Evolutionary conservation across 192 early-diverging fungal genomes (phyloP).

Genomic region (Podila epicladia): DNA sequence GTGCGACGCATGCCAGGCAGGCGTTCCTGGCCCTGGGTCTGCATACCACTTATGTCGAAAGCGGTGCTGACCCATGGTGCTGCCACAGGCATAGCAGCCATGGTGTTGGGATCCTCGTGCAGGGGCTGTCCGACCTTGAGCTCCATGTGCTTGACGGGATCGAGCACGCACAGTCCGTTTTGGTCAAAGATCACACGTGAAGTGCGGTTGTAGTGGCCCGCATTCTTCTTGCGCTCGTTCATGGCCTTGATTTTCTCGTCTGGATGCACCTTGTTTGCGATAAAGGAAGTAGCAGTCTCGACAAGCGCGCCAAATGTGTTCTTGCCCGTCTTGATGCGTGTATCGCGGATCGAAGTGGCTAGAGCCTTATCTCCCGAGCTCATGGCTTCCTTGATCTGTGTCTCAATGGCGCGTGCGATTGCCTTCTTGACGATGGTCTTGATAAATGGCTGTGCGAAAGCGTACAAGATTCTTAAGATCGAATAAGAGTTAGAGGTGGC

Average conservation of each 20-base stretch:
- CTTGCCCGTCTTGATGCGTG: conserved; percentile 45
- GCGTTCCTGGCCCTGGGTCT: not conserved
- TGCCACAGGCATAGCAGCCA: conserved; percentile 30
- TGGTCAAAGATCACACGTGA: conserved; percentile 42
- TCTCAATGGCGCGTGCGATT: conserved; percentile 43
- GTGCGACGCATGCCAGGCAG: conserved; percentile 32
- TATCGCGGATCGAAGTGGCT: conserved; percentile 35
- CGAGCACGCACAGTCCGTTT: conserved; percentile 38
- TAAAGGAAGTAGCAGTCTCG: conserved; percentile 27
- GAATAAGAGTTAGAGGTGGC: not conserved
- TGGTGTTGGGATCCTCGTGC: conserved; percentile 33
- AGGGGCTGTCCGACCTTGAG: conserved; percentile 44
- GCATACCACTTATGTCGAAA: conserved; percentile 17
- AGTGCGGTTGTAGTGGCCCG: conserved; percentile 25
- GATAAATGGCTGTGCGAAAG: conserved; percentile 44
- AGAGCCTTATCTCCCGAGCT: conserved; percentile 39
- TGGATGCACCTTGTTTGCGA: conserved; percentile 16
- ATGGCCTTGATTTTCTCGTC: conserved; percentile 29
- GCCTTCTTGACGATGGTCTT: conserved; percentile 48
- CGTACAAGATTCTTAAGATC: conserved; percentile 24
- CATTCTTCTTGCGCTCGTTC: conserved; percentile 31
- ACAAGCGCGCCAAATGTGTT: conserved; percentile 34
- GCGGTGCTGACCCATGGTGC: conserved; percentile 48
- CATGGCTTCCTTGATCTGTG: conserved; percentile 37
- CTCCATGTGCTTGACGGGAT: conserved; percentile 48